Base-by-base conservation (phyloP, 768 basidiomycete species). In the Kwoniella newhampshirensis region DNA sequence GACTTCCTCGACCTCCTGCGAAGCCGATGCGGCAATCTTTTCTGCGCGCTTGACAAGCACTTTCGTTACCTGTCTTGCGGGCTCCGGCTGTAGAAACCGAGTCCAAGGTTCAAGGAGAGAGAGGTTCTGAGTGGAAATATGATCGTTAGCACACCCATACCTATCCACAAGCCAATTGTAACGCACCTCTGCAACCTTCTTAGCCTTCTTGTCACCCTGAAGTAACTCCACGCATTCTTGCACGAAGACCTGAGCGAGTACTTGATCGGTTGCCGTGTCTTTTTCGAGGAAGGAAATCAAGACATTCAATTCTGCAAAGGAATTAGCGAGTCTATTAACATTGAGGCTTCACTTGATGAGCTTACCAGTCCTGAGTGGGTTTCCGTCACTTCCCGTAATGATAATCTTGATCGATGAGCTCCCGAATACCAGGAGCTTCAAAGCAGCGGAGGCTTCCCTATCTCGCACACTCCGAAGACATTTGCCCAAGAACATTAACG, bases 101-200 rank as follows among this genome's bases (percentile, higher is more conserved):
- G 37, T 60, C 71, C 71, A 73, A 5, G 68, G 68, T 15, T 23
- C 39, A n/a, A 65, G n/a, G 12, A 67, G 46, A 28, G 40, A 13
- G 15, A 69, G 40, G 20, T 20, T 43, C 71, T 73, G 36, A 6
- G 13, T 20, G 40, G 8, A 46, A 32, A 3, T 21, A 17, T 4
- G 2, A 1, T 4, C 11, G 2, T 2, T 42, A 41, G 1, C 18
- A 35, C 5, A 20, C 5, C 9, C 30, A 18, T 20, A 9, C 18
- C 8, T 3, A 41, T 20, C 21, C 1, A 39, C 4, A 3, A 8
- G 27, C 35, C 4, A 36, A 13, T n/a, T 18, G 17, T 17, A 18
- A 64, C 68, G 48, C 18, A 66, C 68, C 5, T 47, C 28, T 9
- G 47, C 27, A 5, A 59, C 12, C 2, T 55, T 47, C 36, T 61